These are phyloP conservation scores for Solanum peruvianum DNA, from an alignment of 257 asterid genomes.

Conservation along the genomic window DNA sequence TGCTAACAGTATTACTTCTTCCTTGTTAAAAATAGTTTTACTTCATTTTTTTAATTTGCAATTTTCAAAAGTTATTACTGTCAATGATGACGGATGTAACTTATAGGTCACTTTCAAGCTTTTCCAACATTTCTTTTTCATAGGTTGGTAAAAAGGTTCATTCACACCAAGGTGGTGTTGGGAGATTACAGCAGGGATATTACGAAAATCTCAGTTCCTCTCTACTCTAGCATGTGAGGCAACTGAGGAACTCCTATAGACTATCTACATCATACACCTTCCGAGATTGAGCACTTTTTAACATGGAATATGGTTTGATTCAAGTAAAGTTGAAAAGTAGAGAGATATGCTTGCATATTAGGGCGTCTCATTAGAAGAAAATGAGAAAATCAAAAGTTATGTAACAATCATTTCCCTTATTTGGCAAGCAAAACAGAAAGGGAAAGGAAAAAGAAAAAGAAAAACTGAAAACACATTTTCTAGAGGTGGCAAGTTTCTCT, in stretches of 20 bases:
- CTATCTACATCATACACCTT: not conserved
- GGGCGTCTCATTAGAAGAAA: not conserved
- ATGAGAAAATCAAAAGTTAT: not conserved
- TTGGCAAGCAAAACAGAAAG: not conserved
- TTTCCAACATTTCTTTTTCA: not conserved
- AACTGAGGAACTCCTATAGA: not conserved
- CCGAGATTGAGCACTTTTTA: not conserved
- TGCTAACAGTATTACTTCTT: not conserved
- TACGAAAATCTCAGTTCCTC: not conserved
- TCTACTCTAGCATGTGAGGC: not conserved
- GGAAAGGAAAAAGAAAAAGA: not conserved
- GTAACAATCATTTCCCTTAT: not conserved
- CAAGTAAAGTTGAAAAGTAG: not conserved
- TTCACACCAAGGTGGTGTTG: not conserved
- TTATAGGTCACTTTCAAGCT: not conserved
- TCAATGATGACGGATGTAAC: not conserved
- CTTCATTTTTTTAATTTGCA: not conserved
- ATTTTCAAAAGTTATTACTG: not conserved
- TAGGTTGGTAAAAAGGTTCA: not conserved
- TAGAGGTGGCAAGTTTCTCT: not conserved
- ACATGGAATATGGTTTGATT: not conserved
- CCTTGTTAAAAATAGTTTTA: not conserved
- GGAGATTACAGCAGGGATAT: not conserved
- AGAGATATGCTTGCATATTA: not conserved
- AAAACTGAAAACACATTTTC: not conserved